Percentiles rank a stretch among this genome's conserved stretches.
Evolutionary conservation across 352 stramenopile genomes (phyloP).

Genomic region (Peronospora destructor): DNA sequence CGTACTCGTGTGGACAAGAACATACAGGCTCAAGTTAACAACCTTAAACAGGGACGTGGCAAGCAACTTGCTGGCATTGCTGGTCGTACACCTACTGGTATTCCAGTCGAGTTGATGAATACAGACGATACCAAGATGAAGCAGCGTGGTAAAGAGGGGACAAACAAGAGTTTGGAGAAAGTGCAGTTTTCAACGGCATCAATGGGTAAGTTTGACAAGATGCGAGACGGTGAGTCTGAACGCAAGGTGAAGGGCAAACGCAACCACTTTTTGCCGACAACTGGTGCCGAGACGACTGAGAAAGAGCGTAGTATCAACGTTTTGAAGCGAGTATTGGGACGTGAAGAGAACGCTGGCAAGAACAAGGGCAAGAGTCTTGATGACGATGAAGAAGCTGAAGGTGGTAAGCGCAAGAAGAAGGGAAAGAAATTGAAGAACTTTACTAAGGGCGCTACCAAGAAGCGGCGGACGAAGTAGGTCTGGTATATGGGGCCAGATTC

Average conservation of each 20-base stretch:
- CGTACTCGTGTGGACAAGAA: constrained; percentile 90
- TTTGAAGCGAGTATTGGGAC: constrained; percentile 64
- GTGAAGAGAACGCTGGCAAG: constrained; percentile 76
- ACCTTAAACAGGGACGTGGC: constrained; percentile 62
- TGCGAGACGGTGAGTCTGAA: constrained; percentile 87
- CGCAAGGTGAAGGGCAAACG: constrained; percentile 82
- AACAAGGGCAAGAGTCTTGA: constrained; percentile 49
- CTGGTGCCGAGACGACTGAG: constrained; percentile 61
- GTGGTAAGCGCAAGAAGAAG: constrained; percentile 55
- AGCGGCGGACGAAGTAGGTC: constrained; percentile 48
- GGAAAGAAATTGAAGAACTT: constrained; percentile 64
- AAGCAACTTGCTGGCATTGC: constrained; percentile 43
- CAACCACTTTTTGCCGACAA: constrained; percentile 74
- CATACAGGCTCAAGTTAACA: constrained; percentile 69
- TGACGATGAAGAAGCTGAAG: constrained; percentile 50
- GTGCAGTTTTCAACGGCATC: constrained; percentile 91
- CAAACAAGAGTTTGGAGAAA: constrained; percentile 81
- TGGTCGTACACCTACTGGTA: constrained; percentile 58
- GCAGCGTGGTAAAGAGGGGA: constrained; percentile 86
- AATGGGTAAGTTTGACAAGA: constrained; percentile 93
- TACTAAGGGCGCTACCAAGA: constrained; percentile 65
- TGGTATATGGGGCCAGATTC: neutral
- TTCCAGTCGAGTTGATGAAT: constrained; percentile 88
- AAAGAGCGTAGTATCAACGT: constrained; percentile 79
- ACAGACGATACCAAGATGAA: constrained; percentile 65